phyloP scores from a whole-genome alignment of 2,329 filamentous ascomycete genomes.

The Talaromyces sp. region DNA sequence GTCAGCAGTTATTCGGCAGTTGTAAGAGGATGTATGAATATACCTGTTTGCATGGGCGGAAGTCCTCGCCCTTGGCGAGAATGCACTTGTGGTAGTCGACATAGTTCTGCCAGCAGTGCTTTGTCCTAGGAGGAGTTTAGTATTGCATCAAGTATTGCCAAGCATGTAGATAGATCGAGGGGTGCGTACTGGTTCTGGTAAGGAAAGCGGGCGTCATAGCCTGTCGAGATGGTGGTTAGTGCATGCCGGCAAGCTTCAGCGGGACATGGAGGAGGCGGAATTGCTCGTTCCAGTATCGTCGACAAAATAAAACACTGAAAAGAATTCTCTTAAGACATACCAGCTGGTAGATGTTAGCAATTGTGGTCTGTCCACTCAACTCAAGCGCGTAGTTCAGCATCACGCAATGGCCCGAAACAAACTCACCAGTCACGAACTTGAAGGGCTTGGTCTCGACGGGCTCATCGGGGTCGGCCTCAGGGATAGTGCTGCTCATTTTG shows the following conservation, averaged over 20 bases:
- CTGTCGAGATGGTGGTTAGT: conserved; percentile 48
- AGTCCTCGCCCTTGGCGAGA: conserved; percentile 96
- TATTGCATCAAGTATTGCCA: neutral
- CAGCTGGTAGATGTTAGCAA: conserved; percentile 50
- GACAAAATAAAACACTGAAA: conserved; percentile 27
- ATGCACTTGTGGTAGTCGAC: conserved; percentile 99
- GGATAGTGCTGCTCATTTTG: conserved; percentile 84
- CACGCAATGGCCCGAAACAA: conserved; percentile 24
- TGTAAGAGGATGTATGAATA: neutral
- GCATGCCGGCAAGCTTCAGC: conserved; percentile 7
- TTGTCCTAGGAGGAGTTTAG: conserved; percentile 56
- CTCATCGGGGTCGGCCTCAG: conserved; percentile 63
- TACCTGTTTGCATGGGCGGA: conserved; percentile 95
- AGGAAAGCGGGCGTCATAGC: conserved; percentile 98
- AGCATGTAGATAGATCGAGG: neutral
- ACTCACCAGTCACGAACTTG: conserved; percentile 99
- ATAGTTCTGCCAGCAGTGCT: conserved; percentile 99
- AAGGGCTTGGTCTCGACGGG: conserved; percentile 96
- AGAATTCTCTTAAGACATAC: conserved; percentile 39
- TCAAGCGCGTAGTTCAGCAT: conserved; percentile 21
- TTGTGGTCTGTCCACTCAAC: conserved; percentile 14
- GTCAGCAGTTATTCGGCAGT: neutral
- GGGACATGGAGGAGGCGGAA: conserved; percentile 25
- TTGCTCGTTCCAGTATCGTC: conserved; percentile 20
- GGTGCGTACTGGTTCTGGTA: conserved; percentile 71